Percentiles rank a stretch among this genome's conserved stretches.
phyloP scores from a whole-genome alignment of 2,329 filamentous ascomycete genomes.

The Catunica adiposa region DNA sequence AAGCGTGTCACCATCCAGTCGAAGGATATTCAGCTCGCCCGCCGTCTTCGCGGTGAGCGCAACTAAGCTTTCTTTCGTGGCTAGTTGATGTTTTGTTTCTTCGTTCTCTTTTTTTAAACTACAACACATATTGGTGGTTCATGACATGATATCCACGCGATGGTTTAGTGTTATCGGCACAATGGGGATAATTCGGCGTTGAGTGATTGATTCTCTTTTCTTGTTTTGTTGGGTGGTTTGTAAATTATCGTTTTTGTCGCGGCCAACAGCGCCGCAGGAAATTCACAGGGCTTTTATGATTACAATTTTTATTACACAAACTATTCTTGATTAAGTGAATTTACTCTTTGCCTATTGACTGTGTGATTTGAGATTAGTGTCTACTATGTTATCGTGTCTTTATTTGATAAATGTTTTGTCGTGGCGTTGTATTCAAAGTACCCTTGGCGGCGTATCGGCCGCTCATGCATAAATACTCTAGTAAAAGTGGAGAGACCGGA shows the following conservation, averaged over 20 bases:
- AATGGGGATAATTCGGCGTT: conserved; percentile 14
- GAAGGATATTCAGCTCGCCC: conserved; percentile 93
- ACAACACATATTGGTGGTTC: conserved; percentile 3
- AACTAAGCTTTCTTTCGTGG: conserved; percentile 39
- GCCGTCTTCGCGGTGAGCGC: conserved; percentile 85
- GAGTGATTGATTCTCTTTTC: conserved; percentile 14
- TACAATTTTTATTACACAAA: conserved; percentile 6
- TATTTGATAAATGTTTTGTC: neutral
- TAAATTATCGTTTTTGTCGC: conserved; percentile 15
- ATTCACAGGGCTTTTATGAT: conserved; percentile 12
- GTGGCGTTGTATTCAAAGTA: too few relatives aligned
- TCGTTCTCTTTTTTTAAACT: conserved; percentile 4
- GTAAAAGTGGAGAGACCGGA: too few relatives aligned
- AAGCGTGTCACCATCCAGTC: conserved; percentile 98
- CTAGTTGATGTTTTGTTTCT: conserved; percentile 4
- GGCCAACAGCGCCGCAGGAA: conserved; percentile 14
- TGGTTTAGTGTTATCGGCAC: conserved; percentile 14
- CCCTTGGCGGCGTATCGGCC: too few relatives aligned
- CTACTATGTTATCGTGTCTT: neutral
- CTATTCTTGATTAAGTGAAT: neutral
- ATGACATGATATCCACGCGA: conserved; percentile 12
- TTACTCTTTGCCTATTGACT: neutral
- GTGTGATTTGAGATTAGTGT: too few relatives aligned
- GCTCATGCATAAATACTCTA: too few relatives aligned
- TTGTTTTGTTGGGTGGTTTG: conserved; percentile 15